A percentile compares a stretch with the other conserved stretches of the same genome.
Conservation (phyloP, 345 rosid genomes). For the Salix suchowensis region DNA sequence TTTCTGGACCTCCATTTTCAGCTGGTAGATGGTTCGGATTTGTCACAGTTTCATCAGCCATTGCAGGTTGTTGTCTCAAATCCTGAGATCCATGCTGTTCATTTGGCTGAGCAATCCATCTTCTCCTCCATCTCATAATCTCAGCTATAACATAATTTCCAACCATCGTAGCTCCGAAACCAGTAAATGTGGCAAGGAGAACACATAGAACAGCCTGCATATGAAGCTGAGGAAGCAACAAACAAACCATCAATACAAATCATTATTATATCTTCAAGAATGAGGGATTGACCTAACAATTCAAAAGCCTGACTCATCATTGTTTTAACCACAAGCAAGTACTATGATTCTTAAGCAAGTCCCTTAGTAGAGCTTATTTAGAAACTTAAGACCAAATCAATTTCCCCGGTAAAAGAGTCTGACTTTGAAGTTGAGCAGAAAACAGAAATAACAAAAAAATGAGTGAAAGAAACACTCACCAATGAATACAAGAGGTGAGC, state of each 20-base stretch:
- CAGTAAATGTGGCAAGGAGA: constrained; percentile 66
- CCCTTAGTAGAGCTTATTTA: background rate
- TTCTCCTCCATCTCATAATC: constrained; percentile 40
- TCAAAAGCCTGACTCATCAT: background rate
- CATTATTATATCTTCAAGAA: background rate
- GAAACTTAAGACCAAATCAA: background rate
- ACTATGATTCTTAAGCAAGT: background rate
- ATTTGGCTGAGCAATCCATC: constrained; percentile 12
- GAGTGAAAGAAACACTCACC: constrained; percentile 40
- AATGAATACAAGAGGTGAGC: constrained; percentile 70
- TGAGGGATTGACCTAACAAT: background rate
- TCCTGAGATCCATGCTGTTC: constrained; percentile 25
- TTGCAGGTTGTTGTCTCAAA: constrained; percentile 8
- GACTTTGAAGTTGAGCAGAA: background rate
- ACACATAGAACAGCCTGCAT: constrained; percentile 61
- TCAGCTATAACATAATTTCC: constrained; percentile 45
- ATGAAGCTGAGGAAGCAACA: constrained; percentile 48
- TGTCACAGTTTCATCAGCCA: background rate
- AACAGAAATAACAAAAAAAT: background rate
- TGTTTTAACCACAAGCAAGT: background rate
- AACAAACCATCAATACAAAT: background rate
- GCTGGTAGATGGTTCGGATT: constrained; percentile 10
- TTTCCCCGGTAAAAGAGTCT: background rate
- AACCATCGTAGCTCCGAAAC: constrained; percentile 73
- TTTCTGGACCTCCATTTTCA: constrained; percentile 21